phyloP scores from a whole-genome alignment of 2,329 filamentous ascomycete species.

The Lachnellula cervina region DNA sequence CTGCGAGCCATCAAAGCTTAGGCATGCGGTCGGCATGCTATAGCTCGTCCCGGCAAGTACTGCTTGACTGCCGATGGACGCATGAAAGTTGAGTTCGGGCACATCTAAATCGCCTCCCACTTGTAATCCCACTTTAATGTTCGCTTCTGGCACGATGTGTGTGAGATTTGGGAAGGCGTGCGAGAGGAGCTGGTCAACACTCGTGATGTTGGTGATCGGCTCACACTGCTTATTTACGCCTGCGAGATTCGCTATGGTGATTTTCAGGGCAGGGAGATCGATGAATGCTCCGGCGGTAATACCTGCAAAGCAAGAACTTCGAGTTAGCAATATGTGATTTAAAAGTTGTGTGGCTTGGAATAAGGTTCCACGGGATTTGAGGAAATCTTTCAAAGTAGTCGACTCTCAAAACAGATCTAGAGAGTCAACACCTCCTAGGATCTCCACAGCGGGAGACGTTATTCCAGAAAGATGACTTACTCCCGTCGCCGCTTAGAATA shows the following conservation, averaged over 20 bases:
- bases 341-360: no score
- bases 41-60: constrained; percentile 2
- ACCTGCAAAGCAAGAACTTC: no score
- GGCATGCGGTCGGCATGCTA: constrained; percentile 3
- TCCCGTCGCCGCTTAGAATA: background rate
- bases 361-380: no score
- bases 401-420: no score
- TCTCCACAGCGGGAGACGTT: no score
- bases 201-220: background rate
- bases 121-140: constrained; percentile 4
- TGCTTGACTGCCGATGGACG: background rate
- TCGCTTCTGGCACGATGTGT: background rate
- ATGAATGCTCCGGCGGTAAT: constrained; percentile 6
- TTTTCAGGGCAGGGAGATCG: constrained; percentile 4
- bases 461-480: background rate
- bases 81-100: background rate
- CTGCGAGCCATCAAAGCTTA: constrained; percentile 6
- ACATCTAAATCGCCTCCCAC: constrained; percentile 1
- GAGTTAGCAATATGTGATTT: no score
- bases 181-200: background rate
- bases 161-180: constrained; percentile 10
- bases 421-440: no score
- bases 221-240: constrained; percentile 7
- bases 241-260: constrained; percentile 2
- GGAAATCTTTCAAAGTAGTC: no score